Percentiles rank a stretch among this genome's conserved stretches.
Conservation (phyloP, 176 grass and related monocot genomes). For the Eragrostis curvula region DNA sequence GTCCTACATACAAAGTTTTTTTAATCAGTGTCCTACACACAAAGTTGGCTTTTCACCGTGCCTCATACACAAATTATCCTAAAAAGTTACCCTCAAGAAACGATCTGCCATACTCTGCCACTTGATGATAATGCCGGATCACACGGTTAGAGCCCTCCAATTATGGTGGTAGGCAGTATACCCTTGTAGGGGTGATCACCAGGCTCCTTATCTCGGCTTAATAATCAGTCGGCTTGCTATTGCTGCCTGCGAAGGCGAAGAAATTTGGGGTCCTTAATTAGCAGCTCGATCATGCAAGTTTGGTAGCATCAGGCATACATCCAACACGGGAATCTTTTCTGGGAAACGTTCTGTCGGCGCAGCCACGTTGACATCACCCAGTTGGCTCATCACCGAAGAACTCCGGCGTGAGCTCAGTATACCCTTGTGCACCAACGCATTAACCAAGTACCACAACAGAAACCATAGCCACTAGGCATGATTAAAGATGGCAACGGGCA, state of each 20-base stretch:
- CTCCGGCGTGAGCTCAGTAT: slow-evolving; percentile 65
- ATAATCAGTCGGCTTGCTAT: slow-evolving; percentile 1
- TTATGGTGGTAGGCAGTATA: slow-evolving; percentile 73
- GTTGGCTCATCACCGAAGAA: slow-evolving; percentile 60
- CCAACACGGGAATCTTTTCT: slow-evolving; percentile 49
- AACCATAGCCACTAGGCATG: slow-evolving; percentile 52
- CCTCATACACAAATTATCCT: too few species aligned
- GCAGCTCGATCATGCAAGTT: slow-evolving; percentile 37
- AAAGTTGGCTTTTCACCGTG: too few species aligned
- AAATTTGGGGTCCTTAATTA: slow-evolving; percentile 39
- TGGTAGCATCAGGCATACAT: slow-evolving; percentile 43
- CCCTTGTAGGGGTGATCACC: slow-evolving; percentile 78
- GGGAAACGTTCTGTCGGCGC: slow-evolving; percentile 53
- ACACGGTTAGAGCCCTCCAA: slow-evolving; percentile 77
- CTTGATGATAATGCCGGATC: slow-evolving; percentile 62
- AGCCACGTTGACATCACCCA: slow-evolving; percentile 38
- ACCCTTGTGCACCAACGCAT: slow-evolving; percentile 80
- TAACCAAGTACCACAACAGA: slow-evolving; percentile 67
- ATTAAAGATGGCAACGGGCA: too few species aligned
- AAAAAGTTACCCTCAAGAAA: too few species aligned
- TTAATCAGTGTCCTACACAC: too few species aligned
- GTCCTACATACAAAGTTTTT: too few species aligned
- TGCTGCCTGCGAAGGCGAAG: neutral
- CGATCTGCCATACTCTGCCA: slow-evolving; percentile 71
- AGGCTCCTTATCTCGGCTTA: slow-evolving; percentile 61